phyloP scores from a whole-genome alignment of 306 rosid genomes.

The Gleditsia sinensis region DNA sequence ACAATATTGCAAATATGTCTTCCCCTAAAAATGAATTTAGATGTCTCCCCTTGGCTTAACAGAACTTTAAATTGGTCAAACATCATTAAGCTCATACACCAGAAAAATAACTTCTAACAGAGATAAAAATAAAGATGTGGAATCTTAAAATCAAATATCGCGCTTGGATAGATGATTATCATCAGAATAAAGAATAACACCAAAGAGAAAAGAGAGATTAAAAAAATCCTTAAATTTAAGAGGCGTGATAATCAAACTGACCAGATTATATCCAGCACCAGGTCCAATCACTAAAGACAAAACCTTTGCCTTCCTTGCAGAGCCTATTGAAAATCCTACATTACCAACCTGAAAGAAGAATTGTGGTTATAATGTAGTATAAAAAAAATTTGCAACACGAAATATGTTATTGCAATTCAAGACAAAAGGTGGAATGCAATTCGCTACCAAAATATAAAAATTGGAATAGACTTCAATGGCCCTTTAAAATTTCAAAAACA shows the following conservation, averaged over 20 bases:
- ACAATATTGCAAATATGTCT: not conserved
- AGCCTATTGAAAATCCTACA: constrained; percentile 78
- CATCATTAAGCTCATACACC: constrained; percentile 10
- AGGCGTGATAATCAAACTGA: constrained; percentile 37
- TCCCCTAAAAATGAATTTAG: not conserved
- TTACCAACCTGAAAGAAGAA: constrained; percentile 60
- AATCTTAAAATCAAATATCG: constrained; percentile 20
- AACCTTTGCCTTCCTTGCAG: constrained; percentile 66
- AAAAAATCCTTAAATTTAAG: constrained; percentile 26
- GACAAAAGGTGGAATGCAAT: not conserved
- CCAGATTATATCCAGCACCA: constrained; percentile 96
- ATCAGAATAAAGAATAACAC: not conserved
- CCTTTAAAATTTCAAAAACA: constrained; percentile 28
- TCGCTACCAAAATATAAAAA: constrained; percentile 10
- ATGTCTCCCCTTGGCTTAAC: constrained; percentile 5
- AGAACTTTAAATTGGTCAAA: not conserved
- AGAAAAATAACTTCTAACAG: not conserved
- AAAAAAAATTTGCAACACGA: not conserved
- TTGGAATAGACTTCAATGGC: constrained; percentile 29
- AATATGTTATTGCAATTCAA: not conserved
- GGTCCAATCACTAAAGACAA: constrained; percentile 87
- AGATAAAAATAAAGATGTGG: constrained; percentile 13
- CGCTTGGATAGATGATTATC: not conserved
- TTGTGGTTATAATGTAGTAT: constrained; percentile 2
- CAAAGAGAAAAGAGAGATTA: constrained; percentile 1